Percentiles rank a stretch among this genome's conserved stretches.
phyloP scores from a whole-genome alignment of 331 rosid species.

The Malus hybrid region DNA sequence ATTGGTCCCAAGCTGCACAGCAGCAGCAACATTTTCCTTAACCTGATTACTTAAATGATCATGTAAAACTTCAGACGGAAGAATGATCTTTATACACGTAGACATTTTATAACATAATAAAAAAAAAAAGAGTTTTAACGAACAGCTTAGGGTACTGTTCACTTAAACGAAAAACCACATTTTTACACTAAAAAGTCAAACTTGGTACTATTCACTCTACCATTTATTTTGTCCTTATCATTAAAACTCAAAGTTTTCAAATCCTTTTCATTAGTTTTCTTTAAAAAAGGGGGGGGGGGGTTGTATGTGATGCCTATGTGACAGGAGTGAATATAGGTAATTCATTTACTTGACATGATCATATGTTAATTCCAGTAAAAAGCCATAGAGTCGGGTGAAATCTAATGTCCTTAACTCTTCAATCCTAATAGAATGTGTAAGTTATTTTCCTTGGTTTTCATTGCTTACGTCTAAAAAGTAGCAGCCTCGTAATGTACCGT shows the following conservation, averaged over 20 bases:
- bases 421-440: neutral
- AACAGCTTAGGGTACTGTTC: no score
- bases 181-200: no score
- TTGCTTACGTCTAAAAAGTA: no score
- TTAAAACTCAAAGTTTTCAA: no score
- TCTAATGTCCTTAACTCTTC: neutral
- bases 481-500: no score
- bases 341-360: constrained; percentile 7
- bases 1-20: constrained; percentile 47
- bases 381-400: constrained; percentile 6
- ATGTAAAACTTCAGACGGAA: neutral
- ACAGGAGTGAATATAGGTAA: neutral
- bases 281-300: no score
- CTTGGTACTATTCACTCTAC: no score
- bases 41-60: constrained; percentile 35
- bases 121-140: no score
- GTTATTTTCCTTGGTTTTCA: neutral
- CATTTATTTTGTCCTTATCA: no score
- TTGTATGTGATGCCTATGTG: neutral
- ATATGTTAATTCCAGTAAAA: neutral
- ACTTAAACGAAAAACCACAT: no score
- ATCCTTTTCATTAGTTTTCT: no score
- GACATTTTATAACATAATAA: constrained; percentile 1
- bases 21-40: constrained; percentile 78
- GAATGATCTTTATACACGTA: neutral